phyloP scores from a whole-genome alignment of 2,329 filamentous ascomycete species.

The Ceratocystis alfenasii region DNA sequence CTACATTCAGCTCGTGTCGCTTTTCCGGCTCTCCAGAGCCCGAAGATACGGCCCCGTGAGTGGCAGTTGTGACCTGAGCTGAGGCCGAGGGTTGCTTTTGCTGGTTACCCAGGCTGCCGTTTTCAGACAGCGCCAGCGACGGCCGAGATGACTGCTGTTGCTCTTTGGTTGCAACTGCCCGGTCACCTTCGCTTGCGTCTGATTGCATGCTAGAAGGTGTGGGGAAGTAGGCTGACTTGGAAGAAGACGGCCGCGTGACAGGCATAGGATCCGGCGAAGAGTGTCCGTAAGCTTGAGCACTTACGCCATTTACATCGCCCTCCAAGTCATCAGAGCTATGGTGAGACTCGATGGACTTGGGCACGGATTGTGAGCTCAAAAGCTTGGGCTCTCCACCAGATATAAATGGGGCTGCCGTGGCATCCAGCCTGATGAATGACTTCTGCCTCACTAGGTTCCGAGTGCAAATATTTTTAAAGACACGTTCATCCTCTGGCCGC shows the following conservation, averaged over 20 bases:
- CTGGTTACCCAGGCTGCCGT: slow-evolving; percentile 15
- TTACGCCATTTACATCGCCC: background rate
- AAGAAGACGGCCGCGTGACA: slow-evolving; percentile 4
- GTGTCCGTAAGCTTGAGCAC: background rate
- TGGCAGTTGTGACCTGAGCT: slow-evolving; percentile 26
- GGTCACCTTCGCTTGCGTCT: slow-evolving; percentile 16
- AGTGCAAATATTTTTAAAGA: slow-evolving; percentile 67
- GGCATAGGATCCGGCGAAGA: slow-evolving; percentile 26
- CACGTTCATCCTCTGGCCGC: slow-evolving; percentile 71
- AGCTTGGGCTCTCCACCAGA: slow-evolving; percentile 29
- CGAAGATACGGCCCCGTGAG: slow-evolving; percentile 26
- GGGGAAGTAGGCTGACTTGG: slow-evolving; percentile 15
- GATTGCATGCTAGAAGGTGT: slow-evolving; percentile 20
- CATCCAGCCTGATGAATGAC: slow-evolving; percentile 48
- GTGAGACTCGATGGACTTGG: slow-evolving; percentile 15
- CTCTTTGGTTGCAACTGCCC: background rate
- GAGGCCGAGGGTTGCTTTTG: background rate
- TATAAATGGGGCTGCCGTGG: slow-evolving; percentile 33
- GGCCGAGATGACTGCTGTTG: background rate
- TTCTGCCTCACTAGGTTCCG: slow-evolving; percentile 45
- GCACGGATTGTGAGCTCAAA: slow-evolving; percentile 6
- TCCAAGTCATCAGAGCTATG: background rate
- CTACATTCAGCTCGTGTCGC: slow-evolving; percentile 28
- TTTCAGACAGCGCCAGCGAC: slow-evolving; percentile 16
- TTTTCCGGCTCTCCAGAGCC: slow-evolving; percentile 13